Percentiles rank a stretch among this genome's conserved stretches.
phyloP scores from a whole-genome alignment of 176 grass and related monocot species.

The Oryza longistaminata region DNA sequence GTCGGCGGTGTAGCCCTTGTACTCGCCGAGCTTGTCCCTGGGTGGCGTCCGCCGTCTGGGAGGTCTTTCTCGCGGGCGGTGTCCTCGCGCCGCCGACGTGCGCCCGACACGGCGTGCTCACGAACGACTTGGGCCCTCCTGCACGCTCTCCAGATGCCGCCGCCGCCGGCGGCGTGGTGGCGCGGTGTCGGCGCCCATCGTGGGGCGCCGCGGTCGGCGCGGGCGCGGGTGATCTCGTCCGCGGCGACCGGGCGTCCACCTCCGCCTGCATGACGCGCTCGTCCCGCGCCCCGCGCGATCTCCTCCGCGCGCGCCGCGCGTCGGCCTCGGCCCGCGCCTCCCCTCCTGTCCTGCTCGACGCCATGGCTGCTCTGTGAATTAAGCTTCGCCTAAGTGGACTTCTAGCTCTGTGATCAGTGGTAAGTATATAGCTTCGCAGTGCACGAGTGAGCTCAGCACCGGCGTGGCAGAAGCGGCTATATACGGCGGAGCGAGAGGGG shows the following conservation, averaged over 20 bases:
- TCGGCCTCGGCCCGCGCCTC: slow-evolving; percentile 23
- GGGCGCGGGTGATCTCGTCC: slow-evolving; percentile 60
- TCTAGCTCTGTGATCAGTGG: not conserved
- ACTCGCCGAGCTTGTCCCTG: slow-evolving; percentile 50
- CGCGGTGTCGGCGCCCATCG: too few relatives aligned
- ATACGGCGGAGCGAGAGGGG: slow-evolving; percentile 28
- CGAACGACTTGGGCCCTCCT: slow-evolving; percentile 58
- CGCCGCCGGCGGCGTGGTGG: not conserved
- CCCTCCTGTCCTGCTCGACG: slow-evolving; percentile 39
- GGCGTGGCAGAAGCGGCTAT: not conserved
- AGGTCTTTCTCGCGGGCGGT: slow-evolving; percentile 12
- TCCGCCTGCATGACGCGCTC: too few relatives aligned
- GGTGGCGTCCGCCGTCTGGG: slow-evolving; percentile 41
- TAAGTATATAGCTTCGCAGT: not conserved
- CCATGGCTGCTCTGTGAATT: slow-evolving; percentile 1
- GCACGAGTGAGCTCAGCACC: not conserved
- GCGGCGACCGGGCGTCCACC: not conserved
- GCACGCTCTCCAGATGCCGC: slow-evolving; percentile 66
- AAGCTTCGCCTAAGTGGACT: not conserved
- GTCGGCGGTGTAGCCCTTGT: slow-evolving; percentile 39
- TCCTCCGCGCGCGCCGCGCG: too few relatives aligned
- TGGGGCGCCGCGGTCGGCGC: not conserved
- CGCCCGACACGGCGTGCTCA: slow-evolving; percentile 49
- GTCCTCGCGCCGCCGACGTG: slow-evolving; percentile 41
- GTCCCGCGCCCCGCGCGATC: too few relatives aligned